phyloP scores from a whole-genome alignment of 1,284 basidiomycete genomes.

The Ustilago lituana region DNA sequence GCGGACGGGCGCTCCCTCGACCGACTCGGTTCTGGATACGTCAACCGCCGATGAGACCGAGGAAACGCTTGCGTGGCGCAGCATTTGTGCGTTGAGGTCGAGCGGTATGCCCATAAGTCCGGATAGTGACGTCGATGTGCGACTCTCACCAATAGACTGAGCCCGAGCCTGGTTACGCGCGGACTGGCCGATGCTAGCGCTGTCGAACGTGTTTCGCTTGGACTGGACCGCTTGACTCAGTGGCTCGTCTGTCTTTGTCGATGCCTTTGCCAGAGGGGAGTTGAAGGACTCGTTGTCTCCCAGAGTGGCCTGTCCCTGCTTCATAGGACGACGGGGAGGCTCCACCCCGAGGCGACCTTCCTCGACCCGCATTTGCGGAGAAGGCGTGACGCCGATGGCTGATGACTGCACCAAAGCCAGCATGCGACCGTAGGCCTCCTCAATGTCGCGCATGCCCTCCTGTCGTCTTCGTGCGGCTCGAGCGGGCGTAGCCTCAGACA shows the following conservation, averaged over 20 bases:
- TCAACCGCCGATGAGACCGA: conserved; percentile 28
- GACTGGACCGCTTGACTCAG: conserved; percentile 14
- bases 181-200: neutral
- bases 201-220: conserved; percentile 22
- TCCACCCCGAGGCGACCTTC: conserved; percentile 33
- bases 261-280: conserved; percentile 40
- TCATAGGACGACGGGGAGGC: conserved; percentile 29
- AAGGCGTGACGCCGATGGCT: conserved; percentile 48
- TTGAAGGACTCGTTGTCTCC: conserved; percentile 14
- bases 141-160: conserved; percentile 17
- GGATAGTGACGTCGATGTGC: conserved; percentile 40
- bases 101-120: conserved; percentile 52
- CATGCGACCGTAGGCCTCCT: conserved; percentile 51
- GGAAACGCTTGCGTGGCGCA: conserved; percentile 36
- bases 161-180: conserved; percentile 14
- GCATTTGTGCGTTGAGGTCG: conserved; percentile 34
- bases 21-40: conserved; percentile 4
- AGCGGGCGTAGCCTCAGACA: conserved; percentile 46
- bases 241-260: conserved; percentile 43
- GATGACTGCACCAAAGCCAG: conserved; percentile 47
- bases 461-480: conserved; percentile 37
- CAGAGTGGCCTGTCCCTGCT: conserved; percentile 9
- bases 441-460: conserved; percentile 52
- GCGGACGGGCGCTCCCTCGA: conserved; percentile 11
- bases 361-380: conserved; percentile 34